Base-by-base conservation (phyloP, 2,329 filamentous ascomycete genomes). In the Harringtonia lauricola region DNA sequence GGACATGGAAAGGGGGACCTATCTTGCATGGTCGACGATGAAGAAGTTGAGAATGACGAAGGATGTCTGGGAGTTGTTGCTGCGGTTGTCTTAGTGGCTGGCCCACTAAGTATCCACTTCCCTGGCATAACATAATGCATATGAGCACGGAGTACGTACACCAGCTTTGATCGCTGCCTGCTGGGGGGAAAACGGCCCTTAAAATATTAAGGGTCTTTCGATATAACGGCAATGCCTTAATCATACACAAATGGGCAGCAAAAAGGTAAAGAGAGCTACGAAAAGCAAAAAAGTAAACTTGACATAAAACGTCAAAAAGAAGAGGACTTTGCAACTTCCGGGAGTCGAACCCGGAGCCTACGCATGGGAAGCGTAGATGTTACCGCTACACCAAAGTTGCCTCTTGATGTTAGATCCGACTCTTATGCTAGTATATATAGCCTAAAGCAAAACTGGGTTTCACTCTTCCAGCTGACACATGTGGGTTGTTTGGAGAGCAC, bases 361-460 rank as follows among this genome's bases (percentile, higher is more conserved):
- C 48, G 52, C 52, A 54, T 55, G 53, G 53, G 53, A 55, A 55
- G 52, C 52, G 48, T 50, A 51, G 49, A 55, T 55, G 52, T 54
- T 55, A 54, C 53, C 53, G 47, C 49, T 55, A 54, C 52, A 55
- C 53, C 52, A 55, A 52, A 53, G 48, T 49, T 52, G 51, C 51
- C 24, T 26, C 24, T 26, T 6, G 6, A 7, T 6, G 10, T 10
- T 26, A 8, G 7, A 15, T 36, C 21, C 10, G 10, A 2, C 3
- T 8, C 9, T 10, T 12, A 14, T 12, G 13, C 28, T 29, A 13
- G 30, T 22, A n/a, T 5, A 26, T 0, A 18, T 26, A 45, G 35
- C 28, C 39, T 41, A 15, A 7, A 45, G 35, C 28, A 35, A 37
- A 15, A 7, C 24, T 6, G 13, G 30, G 12, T 31, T 7, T 4